Evolutionary conservation across 139 green algal genomes (phyloP), one percentile per base, ranked within the genome.

Genomic region (Haematococcus sp.): DNA sequence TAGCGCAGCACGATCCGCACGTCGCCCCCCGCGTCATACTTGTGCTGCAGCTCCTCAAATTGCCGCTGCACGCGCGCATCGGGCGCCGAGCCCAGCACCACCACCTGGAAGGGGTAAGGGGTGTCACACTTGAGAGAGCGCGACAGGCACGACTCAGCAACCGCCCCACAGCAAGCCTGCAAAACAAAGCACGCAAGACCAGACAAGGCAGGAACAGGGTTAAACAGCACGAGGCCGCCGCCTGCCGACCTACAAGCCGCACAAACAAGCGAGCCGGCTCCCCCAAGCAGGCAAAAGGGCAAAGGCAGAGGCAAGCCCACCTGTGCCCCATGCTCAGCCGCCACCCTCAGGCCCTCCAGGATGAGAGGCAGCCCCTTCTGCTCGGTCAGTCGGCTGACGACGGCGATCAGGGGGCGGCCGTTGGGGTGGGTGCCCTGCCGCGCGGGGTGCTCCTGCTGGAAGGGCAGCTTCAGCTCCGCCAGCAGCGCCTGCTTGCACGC

Each of bases 291-390:
- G n/a, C n/a, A n/a, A n/a, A n/a, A n/a, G n/a, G n/a, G n/a, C n/a
- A n/a, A n/a, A n/a, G n/a, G n/a, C n/a, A n/a, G n/a, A n/a, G n/a
- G n/a, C n/a, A n/a, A n/a, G n/a, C n/a, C n/a, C n/a, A n/a, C n/a
- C 71, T 83, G 77, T 25, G 77, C 77, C 1, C 77, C 77, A 3
- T 28, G 25, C 28, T 40, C 58, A 0, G 76, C 32, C 2, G 81
- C 76, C 54, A 79, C 76, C 58, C 61, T 4, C 54, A 84, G 63
- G 49, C 85, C 87, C 46, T 91, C 83, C 43, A 68, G 54, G 40
- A 98, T 97, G 25, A 98, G 87, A 70, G 96, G 92, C 68, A 98
- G 90, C 49, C 94, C 94, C 80, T 96, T 95, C 77, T 95, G 91
- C 63, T 94, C 88, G 43, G 97, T 94, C 33, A 98, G 87, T 0